Conservation (phyloP, 805 yeast genomes). For the Ogataea neopini region DNA sequence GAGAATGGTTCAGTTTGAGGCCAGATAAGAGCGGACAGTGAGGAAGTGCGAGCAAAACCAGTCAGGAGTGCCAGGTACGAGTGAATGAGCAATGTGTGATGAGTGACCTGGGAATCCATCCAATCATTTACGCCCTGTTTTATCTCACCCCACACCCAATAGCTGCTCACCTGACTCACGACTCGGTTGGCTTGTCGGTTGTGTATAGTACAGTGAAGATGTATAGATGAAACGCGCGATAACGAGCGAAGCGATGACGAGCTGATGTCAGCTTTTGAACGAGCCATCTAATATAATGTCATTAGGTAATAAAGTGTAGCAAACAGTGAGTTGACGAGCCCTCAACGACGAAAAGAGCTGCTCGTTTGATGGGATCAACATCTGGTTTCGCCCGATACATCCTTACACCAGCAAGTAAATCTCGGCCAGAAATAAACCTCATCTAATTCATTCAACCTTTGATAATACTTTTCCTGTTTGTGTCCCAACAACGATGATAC, state of each 20-base stretch:
- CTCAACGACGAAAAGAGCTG: too few species aligned
- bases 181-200: neutral
- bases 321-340: too few species aligned
- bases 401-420: neutral
- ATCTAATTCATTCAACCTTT: neutral
- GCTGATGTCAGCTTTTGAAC: neutral
- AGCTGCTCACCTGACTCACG: too few species aligned
- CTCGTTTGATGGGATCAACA: too few species aligned
- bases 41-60: neutral
- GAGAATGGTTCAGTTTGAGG: slow-evolving; percentile 91
- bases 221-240: neutral
- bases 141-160: too few species aligned
- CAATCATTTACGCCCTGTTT: too few species aligned
- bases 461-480: neutral
- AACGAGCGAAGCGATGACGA: neutral
- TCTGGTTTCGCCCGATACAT: neutral
- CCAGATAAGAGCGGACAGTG: slow-evolving; percentile 46
- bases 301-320: too few species aligned
- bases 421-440: neutral
- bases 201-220: neutral
- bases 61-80: too few species aligned
- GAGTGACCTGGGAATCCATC: too few species aligned
- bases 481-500: neutral
- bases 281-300: too few species aligned
- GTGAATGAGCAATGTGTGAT: too few species aligned